These are phyloP conservation scores for Beauveria australis DNA, from an alignment of 2,329 filamentous ascomycete genomes.

Conservation along the genomic window DNA sequence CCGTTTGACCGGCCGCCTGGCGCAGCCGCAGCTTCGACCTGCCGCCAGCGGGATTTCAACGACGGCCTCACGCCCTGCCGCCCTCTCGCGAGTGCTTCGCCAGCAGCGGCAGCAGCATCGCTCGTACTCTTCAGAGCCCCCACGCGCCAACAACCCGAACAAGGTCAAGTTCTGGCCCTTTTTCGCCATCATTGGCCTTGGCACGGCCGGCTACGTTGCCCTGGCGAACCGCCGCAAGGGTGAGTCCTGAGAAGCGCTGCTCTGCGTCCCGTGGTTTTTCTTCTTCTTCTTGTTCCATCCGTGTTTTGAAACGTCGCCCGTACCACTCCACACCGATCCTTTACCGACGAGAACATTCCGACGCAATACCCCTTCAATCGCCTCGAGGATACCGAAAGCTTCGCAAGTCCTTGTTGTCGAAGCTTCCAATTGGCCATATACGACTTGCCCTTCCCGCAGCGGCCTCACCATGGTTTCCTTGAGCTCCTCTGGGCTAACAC, in stretches of 20 bases:
- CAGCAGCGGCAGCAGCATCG: conserved; percentile 20
- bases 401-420: neutral
- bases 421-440: neutral
- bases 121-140: conserved; percentile 33
- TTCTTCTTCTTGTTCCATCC: neutral
- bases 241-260: conserved; percentile 22
- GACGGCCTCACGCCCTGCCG: conserved; percentile 9
- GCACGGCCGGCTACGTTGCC: conserved; percentile 40
- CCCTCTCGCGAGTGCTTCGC: conserved; percentile 12
- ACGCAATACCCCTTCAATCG: neutral
- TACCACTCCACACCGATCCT: neutral
- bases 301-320: neutral
- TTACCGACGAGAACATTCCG: neutral
- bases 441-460: neutral
- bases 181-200: conserved; percentile 38
- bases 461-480: neutral
- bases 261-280: neutral
- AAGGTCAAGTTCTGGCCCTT: conserved; percentile 52
- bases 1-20: conserved; percentile 17
- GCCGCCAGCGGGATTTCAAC: conserved; percentile 1
- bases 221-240: conserved; percentile 43
- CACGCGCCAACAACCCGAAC: conserved; percentile 25
- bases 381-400: neutral
- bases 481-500: neutral
- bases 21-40: conserved; percentile 8